Percentiles rank a stretch among this genome's conserved stretches.
These are phyloP conservation scores for Aphanoascus verrucosus DNA, from an alignment of 2,329 filamentous ascomycete species.

Conservation along the genomic window DNA sequence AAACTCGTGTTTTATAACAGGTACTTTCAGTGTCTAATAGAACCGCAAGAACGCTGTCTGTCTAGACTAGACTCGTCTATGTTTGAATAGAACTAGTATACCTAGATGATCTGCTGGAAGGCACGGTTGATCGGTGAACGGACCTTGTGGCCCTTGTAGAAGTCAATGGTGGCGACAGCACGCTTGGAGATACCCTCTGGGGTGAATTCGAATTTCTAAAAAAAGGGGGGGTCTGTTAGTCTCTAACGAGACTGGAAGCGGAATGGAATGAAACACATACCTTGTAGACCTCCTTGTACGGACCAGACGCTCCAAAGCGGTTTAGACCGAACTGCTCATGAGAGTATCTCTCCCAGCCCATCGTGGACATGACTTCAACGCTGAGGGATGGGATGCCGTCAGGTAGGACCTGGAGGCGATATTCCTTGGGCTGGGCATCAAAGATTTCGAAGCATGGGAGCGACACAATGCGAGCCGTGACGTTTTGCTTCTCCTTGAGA, in stretches of 20 bases:
- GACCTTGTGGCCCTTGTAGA: slow-evolving; percentile 93
- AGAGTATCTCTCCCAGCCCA: slow-evolving; percentile 98
- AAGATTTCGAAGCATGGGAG: slow-evolving; percentile 97
- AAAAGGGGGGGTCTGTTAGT: background rate
- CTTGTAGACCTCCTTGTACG: slow-evolving; percentile 97
- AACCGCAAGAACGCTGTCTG: background rate
- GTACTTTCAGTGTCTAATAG: background rate
- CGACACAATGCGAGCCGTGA: slow-evolving; percentile 86
- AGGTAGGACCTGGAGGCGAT: slow-evolving; percentile 83
- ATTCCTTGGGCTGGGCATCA: slow-evolving; percentile 85
- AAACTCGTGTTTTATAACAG: no score
- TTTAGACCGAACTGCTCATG: slow-evolving; percentile 99
- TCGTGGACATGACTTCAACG: slow-evolving; percentile 92
- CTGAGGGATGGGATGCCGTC: slow-evolving; percentile 88
- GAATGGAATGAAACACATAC: slow-evolving; percentile 38
- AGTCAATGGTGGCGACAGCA: slow-evolving; percentile 80
- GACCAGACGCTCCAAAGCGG: slow-evolving; percentile 93
- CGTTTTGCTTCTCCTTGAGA: slow-evolving; percentile 74
- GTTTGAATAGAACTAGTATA: slow-evolving; percentile 5
- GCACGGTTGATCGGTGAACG: slow-evolving; percentile 94
- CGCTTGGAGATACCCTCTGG: slow-evolving; percentile 95
- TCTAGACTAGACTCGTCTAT: slow-evolving; percentile 4
- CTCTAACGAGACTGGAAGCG: background rate
- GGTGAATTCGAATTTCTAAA: slow-evolving; percentile 97
- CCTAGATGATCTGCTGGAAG: slow-evolving; percentile 92